These are phyloP conservation scores for Cladophialophora immunda DNA, from an alignment of 2,329 filamentous ascomycete genomes.

Conservation along the genomic window DNA sequence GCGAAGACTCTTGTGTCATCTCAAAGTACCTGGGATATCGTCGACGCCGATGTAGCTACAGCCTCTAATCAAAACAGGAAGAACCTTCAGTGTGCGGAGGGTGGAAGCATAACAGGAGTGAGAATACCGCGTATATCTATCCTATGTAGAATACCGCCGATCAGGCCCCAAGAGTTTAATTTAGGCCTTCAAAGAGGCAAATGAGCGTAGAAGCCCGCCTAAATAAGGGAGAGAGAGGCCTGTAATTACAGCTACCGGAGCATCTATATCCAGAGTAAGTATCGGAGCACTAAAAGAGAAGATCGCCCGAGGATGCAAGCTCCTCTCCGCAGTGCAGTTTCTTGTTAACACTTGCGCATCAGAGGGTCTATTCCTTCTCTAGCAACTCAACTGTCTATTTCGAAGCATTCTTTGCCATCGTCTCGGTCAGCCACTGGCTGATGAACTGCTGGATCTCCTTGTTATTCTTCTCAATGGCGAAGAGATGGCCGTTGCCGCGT, in stretches of 20 bases:
- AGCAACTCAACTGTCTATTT: neutral
- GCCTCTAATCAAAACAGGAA: neutral
- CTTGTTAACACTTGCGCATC: neutral
- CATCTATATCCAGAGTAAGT: no score
- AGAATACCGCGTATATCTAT: no score
- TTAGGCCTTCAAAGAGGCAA: neutral
- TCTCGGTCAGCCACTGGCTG: constrained; percentile 16
- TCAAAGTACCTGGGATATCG: neutral
- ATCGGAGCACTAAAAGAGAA: no score
- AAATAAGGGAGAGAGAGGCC: neutral
- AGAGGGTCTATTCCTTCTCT: neutral
- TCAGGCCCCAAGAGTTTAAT: neutral
- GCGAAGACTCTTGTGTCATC: neutral
- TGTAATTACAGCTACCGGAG: no score
- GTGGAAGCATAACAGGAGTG: no score
- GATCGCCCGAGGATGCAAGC: no score
- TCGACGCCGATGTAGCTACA: neutral
- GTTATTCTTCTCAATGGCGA: constrained; percentile 35
- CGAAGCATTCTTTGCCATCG: constrained; percentile 1
- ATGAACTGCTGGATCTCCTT: constrained; percentile 24
- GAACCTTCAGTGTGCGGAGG: neutral
- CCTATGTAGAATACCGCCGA: neutral
- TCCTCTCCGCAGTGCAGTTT: neutral
- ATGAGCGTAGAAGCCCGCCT: neutral
- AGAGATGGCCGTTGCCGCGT: constrained; percentile 61